Conservation (phyloP, 768 basidiomycete species). For the Suillus weaverae region DNA sequence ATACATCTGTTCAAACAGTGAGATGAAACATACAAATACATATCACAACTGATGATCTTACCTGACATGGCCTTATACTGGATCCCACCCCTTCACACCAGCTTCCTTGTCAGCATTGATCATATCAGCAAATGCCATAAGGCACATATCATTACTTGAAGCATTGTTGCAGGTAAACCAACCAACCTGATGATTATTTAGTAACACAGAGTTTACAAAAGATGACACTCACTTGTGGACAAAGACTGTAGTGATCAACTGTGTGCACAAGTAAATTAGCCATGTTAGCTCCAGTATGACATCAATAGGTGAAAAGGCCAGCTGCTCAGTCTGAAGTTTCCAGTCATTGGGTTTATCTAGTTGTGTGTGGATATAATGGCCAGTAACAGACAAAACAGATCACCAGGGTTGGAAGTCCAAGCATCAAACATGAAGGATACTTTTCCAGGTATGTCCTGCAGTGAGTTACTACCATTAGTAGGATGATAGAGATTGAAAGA, state of each 20-base stretch:
- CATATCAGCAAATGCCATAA: neutral
- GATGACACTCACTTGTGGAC: neutral
- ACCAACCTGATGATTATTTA: neutral
- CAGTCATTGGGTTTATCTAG: neutral
- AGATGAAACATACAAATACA: neutral
- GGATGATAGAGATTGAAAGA: no score
- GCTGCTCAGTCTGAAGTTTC: neutral
- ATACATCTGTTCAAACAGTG: neutral
- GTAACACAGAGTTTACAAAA: neutral
- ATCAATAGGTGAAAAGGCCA: neutral
- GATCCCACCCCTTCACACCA: neutral
- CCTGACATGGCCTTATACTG: neutral
- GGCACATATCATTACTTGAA: neutral
- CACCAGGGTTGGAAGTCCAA: no score
- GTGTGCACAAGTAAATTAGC: neutral
- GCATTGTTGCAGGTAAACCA: neutral
- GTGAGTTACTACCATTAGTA: no score
- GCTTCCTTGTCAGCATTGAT: neutral
- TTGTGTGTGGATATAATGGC: neutral
- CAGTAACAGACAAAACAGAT: neutral
- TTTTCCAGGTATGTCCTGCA: no score
- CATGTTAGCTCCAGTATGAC: neutral
- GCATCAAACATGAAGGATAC: no score
- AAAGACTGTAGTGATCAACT: neutral
- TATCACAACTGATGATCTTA: neutral